Percentiles rank a stretch among this genome's conserved stretches.
These are phyloP conservation scores for Pythium insidiosum DNA, from an alignment of 352 stramenopile species.

Conservation along the genomic window DNA sequence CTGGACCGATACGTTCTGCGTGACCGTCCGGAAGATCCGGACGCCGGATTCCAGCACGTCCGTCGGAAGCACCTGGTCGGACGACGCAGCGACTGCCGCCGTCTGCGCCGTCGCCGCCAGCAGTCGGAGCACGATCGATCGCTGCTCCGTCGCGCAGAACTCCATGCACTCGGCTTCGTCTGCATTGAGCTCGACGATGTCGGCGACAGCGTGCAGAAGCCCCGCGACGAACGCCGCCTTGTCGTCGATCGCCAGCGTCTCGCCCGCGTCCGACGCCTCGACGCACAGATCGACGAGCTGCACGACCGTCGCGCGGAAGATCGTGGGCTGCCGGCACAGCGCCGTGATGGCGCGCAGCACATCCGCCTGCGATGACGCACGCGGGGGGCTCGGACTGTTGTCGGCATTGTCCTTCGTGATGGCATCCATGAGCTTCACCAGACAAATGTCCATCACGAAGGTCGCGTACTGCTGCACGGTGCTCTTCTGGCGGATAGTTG, in stretches of 20 bases:
- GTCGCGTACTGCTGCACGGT: constrained; percentile 50
- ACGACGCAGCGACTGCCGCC: constrained; percentile 24
- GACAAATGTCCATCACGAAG: constrained; percentile 68
- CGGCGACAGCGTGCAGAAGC: constrained; percentile 63
- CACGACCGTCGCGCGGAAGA: constrained; percentile 77
- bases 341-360: constrained; percentile 63
- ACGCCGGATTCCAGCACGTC: constrained; percentile 39
- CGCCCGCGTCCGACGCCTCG: constrained; percentile 7
- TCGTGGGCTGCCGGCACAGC: constrained; percentile 59
- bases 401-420: constrained; percentile 21
- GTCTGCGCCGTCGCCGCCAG: constrained; percentile 56
- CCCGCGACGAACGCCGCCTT: constrained; percentile 23
- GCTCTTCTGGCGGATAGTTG: constrained; percentile 48
- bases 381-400: constrained; percentile 21
- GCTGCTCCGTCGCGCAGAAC: constrained; percentile 41
- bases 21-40: constrained; percentile 62
- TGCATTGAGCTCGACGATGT: constrained; percentile 75
- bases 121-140: constrained; percentile 55
- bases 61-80: constrained; percentile 22
- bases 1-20: constrained; percentile 58
- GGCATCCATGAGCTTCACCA: constrained; percentile 66
- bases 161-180: constrained; percentile 71
- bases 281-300: constrained; percentile 55
- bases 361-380: constrained; percentile 48
- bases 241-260: constrained; percentile 21